Base-by-base conservation (phyloP, 768 basidiomycete genomes). In the Suillus plorans region DNA sequence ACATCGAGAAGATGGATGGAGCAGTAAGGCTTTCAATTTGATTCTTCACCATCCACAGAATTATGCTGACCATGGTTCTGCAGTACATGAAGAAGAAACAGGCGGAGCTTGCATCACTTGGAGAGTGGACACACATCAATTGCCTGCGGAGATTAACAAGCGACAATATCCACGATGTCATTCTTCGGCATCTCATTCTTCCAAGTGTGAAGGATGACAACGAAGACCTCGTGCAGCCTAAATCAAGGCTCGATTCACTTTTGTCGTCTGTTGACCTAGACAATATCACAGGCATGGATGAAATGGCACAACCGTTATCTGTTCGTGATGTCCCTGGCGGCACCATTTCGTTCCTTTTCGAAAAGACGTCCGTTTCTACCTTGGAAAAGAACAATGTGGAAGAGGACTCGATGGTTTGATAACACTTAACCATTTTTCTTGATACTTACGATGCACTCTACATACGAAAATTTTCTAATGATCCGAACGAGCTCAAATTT, bases 41-140 rank as follows among this genome's bases (percentile, higher is more conserved):
- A 52, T 60, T 64, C 9, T 8, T 60, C 12, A 55, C 3, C 20
- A 16, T 45, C 13, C 13, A 25, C 53, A 13, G 45, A 20, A 49
- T 5, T 49, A 10, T 39, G 36, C 50, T 45, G 67, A 64, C 69
- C 66, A 47, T 37, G 10, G 16, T 14, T 9, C 10, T 18, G 28
- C 64, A 91, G 92, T 87, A 89, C 68, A 67, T 86, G 67, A 83
- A 84, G 70, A 89, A 86, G 77, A 89, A 90, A 80, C 86, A 84
- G 68, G 81, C 80, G 10, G 88, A 81, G 61, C 82, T 96, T 44
- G 88, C 90, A 6, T 82, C 89, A 5, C 82, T 97, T 39, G 85
- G 86, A 52, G 86, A 92, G 71, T 97, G 94, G 94, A 89, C 84
- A 28, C 95, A 97, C 71, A 85, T 94, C 74, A 86, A 94, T 72